phyloP scores from a whole-genome alignment of 805 yeast genomes.

The Yarrowia sp. region DNA sequence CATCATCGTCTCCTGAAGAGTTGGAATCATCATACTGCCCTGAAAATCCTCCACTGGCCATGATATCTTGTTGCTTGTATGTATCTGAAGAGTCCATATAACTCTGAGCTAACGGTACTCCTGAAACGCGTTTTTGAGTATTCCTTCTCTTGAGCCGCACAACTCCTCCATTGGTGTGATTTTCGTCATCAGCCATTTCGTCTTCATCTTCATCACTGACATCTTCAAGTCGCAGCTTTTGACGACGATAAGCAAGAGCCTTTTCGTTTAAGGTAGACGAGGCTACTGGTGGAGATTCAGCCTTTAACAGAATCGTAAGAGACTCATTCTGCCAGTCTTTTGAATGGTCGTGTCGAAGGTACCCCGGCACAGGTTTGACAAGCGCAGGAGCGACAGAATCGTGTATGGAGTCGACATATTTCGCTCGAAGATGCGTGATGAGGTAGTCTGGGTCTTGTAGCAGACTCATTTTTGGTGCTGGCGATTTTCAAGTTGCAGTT shows the following conservation, averaged over 20 bases:
- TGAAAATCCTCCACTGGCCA: slow-evolving; percentile 9
- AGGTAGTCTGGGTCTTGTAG: slow-evolving; percentile 33
- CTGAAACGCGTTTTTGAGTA: slow-evolving; percentile 13
- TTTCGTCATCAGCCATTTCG: slow-evolving; percentile 20
- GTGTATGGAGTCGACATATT: slow-evolving; percentile 35
- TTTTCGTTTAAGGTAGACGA: slow-evolving; percentile 28
- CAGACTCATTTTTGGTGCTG: slow-evolving; percentile 1
- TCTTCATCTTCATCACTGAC: slow-evolving; percentile 10
- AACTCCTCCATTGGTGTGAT: slow-evolving; percentile 16
- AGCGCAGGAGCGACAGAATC: slow-evolving; percentile 37
- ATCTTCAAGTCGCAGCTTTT: slow-evolving; percentile 10
- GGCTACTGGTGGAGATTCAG: slow-evolving; percentile 36
- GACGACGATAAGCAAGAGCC: slow-evolving; percentile 4
- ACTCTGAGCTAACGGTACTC: slow-evolving; percentile 10
- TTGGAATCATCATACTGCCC: slow-evolving; percentile 24
- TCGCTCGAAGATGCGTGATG: slow-evolving; percentile 36
- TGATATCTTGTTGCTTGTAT: background rate
- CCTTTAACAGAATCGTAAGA: slow-evolving; percentile 15
- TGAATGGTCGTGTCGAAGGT: slow-evolving; percentile 17
- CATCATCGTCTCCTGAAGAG: slow-evolving; percentile 25
- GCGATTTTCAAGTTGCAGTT: background rate
- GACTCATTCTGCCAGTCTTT: slow-evolving; percentile 21
- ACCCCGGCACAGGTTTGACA: slow-evolving; percentile 32
- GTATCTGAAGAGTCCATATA: slow-evolving; percentile 19
- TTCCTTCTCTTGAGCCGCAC: slow-evolving; percentile 1